A percentile compares a stretch with the other conserved stretches of the same genome.
These are phyloP conservation scores for Starmera dryadoides DNA, from an alignment of 805 yeast genomes.

Conservation along the genomic window DNA sequence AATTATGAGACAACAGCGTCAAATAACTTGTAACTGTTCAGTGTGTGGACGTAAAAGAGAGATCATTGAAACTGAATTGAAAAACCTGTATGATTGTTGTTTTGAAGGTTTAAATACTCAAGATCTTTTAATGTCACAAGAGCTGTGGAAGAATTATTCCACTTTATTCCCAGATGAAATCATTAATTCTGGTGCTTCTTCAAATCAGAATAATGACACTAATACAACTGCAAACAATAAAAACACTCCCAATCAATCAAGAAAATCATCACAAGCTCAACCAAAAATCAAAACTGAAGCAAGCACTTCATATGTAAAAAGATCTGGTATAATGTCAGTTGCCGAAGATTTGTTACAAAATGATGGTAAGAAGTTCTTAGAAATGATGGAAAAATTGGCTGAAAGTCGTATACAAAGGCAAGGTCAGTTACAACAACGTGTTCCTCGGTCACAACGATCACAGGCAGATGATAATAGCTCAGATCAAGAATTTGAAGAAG, in stretches of 20 bases:
- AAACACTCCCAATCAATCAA: neutral
- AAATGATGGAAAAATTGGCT: conserved; percentile 73
- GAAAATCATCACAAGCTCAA: neutral
- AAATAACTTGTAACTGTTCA: conserved; percentile 57
- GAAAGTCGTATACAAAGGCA: conserved; percentile 35
- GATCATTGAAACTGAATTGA: conserved; percentile 72
- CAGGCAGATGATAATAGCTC: too few species aligned
- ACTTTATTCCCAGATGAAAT: neutral
- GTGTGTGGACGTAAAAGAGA: conserved; percentile 70
- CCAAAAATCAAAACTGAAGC: neutral
- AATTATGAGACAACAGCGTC: conserved; percentile 54
- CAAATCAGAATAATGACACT: neutral
- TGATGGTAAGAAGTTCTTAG: conserved; percentile 72
- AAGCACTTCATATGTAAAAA: conserved; percentile 9
- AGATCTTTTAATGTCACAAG: conserved; percentile 1
- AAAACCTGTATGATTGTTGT: conserved; percentile 61
- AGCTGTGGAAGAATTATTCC: conserved; percentile 1
- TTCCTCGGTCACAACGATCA: too few species aligned
- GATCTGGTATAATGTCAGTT: conserved; percentile 45
- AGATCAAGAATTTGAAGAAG: conserved; percentile 5
- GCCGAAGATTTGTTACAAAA: conserved; percentile 76
- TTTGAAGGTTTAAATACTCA: conserved; percentile 31
- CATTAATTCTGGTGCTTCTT: too few species aligned
- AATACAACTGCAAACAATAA: neutral
- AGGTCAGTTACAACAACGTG: conserved; percentile 10